Conservation (phyloP, 805 yeast genomes). For the Candida andamanensis region DNA sequence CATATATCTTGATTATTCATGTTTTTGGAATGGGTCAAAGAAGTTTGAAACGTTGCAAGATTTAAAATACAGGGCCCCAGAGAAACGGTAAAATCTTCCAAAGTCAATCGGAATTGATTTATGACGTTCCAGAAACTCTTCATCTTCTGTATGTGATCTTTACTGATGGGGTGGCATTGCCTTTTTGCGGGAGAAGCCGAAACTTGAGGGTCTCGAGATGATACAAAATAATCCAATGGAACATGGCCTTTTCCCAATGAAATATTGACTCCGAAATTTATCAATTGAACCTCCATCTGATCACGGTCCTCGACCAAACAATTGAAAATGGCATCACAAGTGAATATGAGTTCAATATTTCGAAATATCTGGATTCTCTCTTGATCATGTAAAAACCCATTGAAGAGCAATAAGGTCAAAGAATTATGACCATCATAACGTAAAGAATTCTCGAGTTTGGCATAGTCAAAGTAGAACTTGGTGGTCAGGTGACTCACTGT, state of each 20-base stretch:
- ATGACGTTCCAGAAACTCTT: conserved; percentile 10
- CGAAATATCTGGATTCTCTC: conserved; percentile 18
- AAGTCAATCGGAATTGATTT: conserved; percentile 12
- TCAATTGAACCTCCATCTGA: conserved; percentile 9
- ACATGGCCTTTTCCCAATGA: conserved; percentile 16
- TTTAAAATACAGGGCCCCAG: conserved; percentile 14
- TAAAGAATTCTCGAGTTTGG: conserved; percentile 16
- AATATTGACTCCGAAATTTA: conserved; percentile 11
- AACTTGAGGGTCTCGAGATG: conserved; percentile 1
- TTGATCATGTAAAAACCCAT: conserved; percentile 18
- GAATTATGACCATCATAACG: conserved; percentile 13
- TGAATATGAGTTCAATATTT: conserved; percentile 19
- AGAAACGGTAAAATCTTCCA: conserved; percentile 23
- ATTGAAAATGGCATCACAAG: conserved; percentile 17
- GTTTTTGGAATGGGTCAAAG: conserved; percentile 12
- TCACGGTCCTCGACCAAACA: conserved; percentile 8
- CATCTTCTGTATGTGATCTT: conserved; percentile 1
- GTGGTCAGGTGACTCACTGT: conserved; percentile 10
- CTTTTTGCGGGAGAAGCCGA: background rate
- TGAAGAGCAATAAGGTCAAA: conserved; percentile 14
- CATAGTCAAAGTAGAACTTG: conserved; percentile 18
- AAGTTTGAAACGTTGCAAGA: conserved; percentile 18
- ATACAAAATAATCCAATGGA: conserved; percentile 14
- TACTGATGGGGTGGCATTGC: conserved; percentile 9
- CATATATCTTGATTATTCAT: too few relatives aligned